These are phyloP conservation scores for Pseudogymnoascus sp. DNA, from an alignment of 2,329 filamentous ascomycete species.

Conservation along the genomic window DNA sequence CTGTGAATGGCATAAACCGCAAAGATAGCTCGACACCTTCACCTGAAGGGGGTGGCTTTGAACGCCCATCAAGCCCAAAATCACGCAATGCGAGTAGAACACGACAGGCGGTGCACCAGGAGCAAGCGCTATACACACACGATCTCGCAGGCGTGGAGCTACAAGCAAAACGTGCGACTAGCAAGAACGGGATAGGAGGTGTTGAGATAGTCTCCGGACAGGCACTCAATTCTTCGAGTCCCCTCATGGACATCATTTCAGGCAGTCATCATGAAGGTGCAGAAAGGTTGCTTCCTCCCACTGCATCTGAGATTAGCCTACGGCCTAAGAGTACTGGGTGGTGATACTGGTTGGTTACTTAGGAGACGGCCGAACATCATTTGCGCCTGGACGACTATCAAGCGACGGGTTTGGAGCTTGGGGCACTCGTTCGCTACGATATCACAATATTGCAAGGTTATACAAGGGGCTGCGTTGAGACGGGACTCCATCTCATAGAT, in stretches of 20 bases:
- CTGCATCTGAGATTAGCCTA: background rate
- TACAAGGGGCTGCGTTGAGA: background rate
- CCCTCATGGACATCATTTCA: background rate
- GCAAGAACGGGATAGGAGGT: background rate
- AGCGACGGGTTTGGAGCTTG: background rate
- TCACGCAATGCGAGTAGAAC: constrained; percentile 10
- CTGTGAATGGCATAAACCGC: background rate
- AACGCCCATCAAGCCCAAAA: constrained; percentile 7
- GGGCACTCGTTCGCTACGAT: background rate
- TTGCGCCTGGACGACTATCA: background rate
- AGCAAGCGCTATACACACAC: background rate
- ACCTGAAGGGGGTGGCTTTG: background rate
- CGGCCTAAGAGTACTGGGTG: background rate
- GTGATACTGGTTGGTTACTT: background rate
- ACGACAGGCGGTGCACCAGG: background rate
- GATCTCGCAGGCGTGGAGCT: background rate
- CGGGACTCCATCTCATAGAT: background rate
- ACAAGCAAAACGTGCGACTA: background rate
- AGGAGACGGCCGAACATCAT: background rate
- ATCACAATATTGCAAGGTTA: background rate
- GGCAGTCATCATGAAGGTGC: background rate
- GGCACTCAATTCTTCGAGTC: background rate
- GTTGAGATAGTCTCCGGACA: background rate
- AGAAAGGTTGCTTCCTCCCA: background rate
- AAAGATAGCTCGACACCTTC: background rate